Conservation (phyloP, 1,284 basidiomycete genomes). For the Pascua sp. region DNA sequence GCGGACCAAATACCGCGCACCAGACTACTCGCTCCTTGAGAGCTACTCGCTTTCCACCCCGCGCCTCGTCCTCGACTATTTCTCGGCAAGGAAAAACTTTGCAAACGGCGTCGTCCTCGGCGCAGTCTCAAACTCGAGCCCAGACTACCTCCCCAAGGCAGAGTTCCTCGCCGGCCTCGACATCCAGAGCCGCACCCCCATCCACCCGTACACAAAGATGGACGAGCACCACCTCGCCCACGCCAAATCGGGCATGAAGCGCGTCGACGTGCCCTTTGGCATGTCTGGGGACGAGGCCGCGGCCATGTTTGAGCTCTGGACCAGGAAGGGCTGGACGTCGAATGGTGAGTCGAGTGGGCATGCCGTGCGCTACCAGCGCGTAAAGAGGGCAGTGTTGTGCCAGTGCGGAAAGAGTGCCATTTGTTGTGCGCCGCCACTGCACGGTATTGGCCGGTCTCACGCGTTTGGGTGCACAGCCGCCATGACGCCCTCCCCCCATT, state of each 20-base stretch:
- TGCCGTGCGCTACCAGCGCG: too few relatives aligned
- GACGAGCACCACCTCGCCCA: conserved; percentile 37
- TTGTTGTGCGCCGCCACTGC: too few relatives aligned
- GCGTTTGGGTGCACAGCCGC: too few relatives aligned
- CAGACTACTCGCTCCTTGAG: conserved; percentile 68
- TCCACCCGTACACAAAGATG: conserved; percentile 39
- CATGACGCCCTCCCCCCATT: not conserved
- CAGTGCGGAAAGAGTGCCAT: not conserved
- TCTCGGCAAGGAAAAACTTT: conserved; percentile 64
- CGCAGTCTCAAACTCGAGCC: conserved; percentile 33
- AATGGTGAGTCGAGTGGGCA: conserved; percentile 28
- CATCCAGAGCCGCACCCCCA: conserved; percentile 24
- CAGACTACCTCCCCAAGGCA: conserved; percentile 26
- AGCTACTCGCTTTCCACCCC: conserved; percentile 79
- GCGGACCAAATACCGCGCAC: conserved; percentile 70
- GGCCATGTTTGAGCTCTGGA: conserved; percentile 46
- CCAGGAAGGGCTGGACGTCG: conserved; percentile 39
- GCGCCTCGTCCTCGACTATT: conserved; percentile 70
- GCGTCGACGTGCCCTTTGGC: conserved; percentile 39
- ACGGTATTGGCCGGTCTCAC: too few relatives aligned
- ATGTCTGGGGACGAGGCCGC: conserved; percentile 44
- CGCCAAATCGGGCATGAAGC: conserved; percentile 31
- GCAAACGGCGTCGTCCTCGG: conserved; percentile 47
- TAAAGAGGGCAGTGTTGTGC: not conserved
- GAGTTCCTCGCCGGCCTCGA: conserved; percentile 26